Evolutionary conservation across 257 asterid species (phyloP), one percentile per base, ranked within the genome.

Genomic region (Verbena officinalis): DNA sequence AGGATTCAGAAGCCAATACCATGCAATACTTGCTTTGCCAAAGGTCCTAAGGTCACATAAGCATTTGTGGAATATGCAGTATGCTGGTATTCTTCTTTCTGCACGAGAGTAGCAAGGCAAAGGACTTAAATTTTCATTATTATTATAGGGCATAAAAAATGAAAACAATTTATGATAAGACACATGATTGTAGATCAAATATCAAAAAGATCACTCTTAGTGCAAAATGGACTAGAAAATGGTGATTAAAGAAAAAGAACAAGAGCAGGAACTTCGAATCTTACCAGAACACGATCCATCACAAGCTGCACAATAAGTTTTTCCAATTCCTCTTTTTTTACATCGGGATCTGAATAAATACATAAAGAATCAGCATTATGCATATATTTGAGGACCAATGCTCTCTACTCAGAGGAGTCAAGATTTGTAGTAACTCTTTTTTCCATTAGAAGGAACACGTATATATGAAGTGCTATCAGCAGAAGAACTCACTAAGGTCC

Each of bases 41-140:
- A 79, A 36, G 91, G 95, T 69, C 99, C 99, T 30, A 78, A 57
- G 15, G 96, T 83, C 54, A 90, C 87, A 77, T 93, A 93, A 48
- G 99, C 96, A 84, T 90, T 93, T 40, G 99, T 93, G 48, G 97
- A 48, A 75, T 84, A 93, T 30, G 97, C 94, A 67, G 96, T 93
- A 76, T 93, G 99, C 86, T 89, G 97, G 65, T 82, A 93, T 77
- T 93, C 97, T 84, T 93, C 99, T 87, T 93, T 90, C 99, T 93
- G 95, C 69, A 76, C 19, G 49, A 56, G 55, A 68, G 46, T 64
- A 62, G 42, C 14, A 55, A 22, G 49, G 48, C 33, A 60, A 52
- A 21, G 34, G 55, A 62, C 40, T 64, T 11, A 27, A 54, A 34
- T 19, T 30, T 51, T 48, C 22, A 4, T 3, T 39, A 31, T 56